phyloP scores from a whole-genome alignment of 2,329 filamentous ascomycete species.

The Trichocomaceae sp. region DNA sequence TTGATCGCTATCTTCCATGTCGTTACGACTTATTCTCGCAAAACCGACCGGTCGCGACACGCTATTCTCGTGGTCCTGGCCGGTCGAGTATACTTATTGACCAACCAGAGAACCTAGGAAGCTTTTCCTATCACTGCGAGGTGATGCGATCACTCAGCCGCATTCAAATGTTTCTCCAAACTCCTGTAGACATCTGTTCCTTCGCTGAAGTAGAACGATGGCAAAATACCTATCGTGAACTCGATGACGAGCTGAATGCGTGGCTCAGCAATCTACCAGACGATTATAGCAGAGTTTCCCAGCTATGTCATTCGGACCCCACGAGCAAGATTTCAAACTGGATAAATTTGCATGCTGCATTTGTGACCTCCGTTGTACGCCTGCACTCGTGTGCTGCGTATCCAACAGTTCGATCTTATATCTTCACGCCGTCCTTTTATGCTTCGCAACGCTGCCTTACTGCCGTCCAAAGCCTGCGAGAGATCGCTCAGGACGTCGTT shows the following conservation, averaged over 20 bases:
- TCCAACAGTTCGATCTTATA: conserved; percentile 77
- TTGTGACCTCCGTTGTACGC: conserved; percentile 64
- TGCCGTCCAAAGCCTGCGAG: conserved; percentile 75
- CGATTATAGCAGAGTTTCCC: conserved; percentile 63
- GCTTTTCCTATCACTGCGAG: conserved; percentile 85
- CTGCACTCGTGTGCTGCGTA: conserved; percentile 89
- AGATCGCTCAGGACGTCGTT: conserved; percentile 70
- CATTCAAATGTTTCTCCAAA: conserved; percentile 82
- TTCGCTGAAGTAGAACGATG: conserved; percentile 79
- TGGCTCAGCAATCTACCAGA: conserved; percentile 86
- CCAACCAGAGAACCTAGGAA: conserved; percentile 72
- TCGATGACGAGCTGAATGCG: conserved; percentile 69
- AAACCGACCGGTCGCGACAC: conserved; percentile 75
- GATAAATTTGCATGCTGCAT: conserved; percentile 87
- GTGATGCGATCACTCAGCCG: conserved; percentile 81
- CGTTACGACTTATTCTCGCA: conserved; percentile 79
- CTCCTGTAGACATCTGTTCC: conserved; percentile 80
- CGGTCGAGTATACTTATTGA: conserved; percentile 54
- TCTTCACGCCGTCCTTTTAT: conserved; percentile 82
- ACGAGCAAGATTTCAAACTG: conserved; percentile 68
- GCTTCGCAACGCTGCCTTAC: conserved; percentile 75
- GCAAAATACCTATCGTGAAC: conserved; percentile 77
- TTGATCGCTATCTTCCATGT: conserved; percentile 79
- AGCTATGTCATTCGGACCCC: conserved; percentile 61
- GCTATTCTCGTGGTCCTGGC: conserved; percentile 62